Percentiles rank a stretch among this genome's conserved stretches.
phyloP scores from a whole-genome alignment of 78 protist species.

The Creolimax fragrantissima region DNA sequence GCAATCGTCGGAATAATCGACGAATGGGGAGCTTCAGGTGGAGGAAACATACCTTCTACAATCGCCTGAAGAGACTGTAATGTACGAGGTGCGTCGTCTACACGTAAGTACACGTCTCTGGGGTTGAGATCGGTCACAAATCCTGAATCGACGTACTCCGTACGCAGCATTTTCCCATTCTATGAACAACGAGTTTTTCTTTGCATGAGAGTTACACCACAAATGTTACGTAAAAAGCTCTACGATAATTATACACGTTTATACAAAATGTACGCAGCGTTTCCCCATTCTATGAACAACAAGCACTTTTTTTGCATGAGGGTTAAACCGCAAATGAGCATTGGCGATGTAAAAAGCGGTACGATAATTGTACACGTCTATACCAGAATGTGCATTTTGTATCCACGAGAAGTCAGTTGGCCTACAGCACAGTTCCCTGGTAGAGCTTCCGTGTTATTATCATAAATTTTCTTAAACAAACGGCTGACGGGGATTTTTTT shows the following conservation, averaged over 20 bases:
- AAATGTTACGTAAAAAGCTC: no score
- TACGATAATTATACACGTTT: no score
- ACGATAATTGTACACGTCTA: no score
- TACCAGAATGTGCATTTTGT: no score
- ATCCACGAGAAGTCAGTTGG: neutral
- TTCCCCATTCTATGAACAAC: neutral
- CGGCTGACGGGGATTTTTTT: neutral
- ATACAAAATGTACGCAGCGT: neutral
- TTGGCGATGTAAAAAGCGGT: no score
- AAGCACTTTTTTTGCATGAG: no score
- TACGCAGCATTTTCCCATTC: neutral
- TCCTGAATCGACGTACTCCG: neutral
- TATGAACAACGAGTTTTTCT: neutral
- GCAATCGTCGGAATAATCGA: neutral
- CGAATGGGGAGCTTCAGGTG: neutral
- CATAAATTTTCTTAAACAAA: neutral
- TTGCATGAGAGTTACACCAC: no score
- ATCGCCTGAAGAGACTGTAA: neutral
- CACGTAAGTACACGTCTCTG: neutral
- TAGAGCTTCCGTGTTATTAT: neutral
- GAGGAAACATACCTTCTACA: neutral
- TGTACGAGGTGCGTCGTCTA: neutral
- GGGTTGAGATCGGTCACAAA: neutral
- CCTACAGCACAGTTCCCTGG: neutral
- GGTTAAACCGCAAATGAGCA: no score